Conservation (phyloP, 805 yeast species). For the Ogataea wickerhamii region DNA sequence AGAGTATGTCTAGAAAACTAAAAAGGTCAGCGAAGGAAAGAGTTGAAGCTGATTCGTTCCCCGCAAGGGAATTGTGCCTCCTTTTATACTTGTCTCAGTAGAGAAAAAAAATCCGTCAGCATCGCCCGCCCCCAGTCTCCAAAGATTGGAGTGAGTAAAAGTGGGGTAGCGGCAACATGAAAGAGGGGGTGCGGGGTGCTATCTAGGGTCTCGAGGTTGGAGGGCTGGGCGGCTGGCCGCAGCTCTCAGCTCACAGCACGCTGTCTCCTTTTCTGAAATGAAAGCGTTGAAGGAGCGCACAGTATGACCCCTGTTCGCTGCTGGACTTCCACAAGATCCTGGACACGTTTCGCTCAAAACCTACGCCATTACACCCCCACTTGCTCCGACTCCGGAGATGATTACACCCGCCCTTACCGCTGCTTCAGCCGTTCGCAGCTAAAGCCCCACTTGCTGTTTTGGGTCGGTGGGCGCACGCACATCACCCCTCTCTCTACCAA, state of each 20-base stretch:
- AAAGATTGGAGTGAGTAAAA: background rate
- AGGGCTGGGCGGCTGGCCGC: no score
- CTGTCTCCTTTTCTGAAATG: no score
- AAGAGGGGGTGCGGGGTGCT: background rate
- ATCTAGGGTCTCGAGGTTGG: background rate
- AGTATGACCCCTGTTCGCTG: no score
- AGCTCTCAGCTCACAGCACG: no score
- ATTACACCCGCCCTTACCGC: background rate
- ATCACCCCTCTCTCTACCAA: background rate
- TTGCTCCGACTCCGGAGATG: background rate
- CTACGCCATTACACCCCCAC: background rate
- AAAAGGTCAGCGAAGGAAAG: no score
- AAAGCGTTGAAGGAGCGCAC: no score
- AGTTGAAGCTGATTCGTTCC: no score
- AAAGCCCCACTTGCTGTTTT: slow-evolving; percentile 2
- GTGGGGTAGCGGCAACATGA: background rate
- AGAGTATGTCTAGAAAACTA: no score
- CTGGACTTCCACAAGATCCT: no score
- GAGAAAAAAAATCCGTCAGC: background rate
- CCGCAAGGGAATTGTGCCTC: background rate
- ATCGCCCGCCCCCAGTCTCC: background rate
- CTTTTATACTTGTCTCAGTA: background rate
- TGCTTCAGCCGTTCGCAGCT: background rate
- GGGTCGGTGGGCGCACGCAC: background rate
- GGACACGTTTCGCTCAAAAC: no score